Percentiles rank a stretch among this genome's conserved stretches.
Conservation (phyloP, 768 basidiomycete species). For the Lyophyllum atratum region DNA sequence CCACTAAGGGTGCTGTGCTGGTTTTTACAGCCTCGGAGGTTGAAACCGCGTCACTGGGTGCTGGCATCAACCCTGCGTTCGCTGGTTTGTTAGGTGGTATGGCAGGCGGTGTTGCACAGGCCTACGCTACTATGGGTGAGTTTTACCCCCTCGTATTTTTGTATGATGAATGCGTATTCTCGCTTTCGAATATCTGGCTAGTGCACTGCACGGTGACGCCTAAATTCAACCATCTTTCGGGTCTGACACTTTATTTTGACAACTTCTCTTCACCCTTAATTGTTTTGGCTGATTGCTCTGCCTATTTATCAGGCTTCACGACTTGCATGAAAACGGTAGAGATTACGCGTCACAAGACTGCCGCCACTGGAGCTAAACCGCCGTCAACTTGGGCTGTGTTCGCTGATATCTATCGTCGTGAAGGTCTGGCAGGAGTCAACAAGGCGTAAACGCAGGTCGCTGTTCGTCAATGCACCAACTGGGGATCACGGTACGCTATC, state of each 20-base stretch:
- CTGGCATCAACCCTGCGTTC: constrained; percentile 77
- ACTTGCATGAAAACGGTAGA: constrained; percentile 99
- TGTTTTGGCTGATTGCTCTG: constrained; percentile 2
- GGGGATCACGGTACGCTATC: constrained; percentile 78
- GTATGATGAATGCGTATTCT: not conserved
- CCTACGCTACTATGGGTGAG: constrained; percentile 99
- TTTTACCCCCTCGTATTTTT: constrained; percentile 22
- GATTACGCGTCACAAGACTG: constrained; percentile 95
- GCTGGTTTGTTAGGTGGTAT: constrained; percentile 95
- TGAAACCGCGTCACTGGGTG: constrained; percentile 61
- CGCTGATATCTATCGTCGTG: constrained; percentile 89
- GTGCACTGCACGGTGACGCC: constrained; percentile 2
- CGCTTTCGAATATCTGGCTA: constrained; percentile 1
- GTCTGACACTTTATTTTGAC: not conserved
- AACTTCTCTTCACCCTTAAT: not conserved
- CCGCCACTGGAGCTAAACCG: constrained; percentile 79
- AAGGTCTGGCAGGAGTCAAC: constrained; percentile 95
- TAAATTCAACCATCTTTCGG: constrained; percentile 13
- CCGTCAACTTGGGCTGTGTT: constrained; percentile 95
- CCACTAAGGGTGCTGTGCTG: constrained; percentile 95
- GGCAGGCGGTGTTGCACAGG: constrained; percentile 96
- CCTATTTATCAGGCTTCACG: constrained; percentile 73
- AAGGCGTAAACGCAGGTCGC: constrained; percentile 99
- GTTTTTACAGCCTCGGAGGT: constrained; percentile 97
- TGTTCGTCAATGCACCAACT: constrained; percentile 90